A percentile compares a stretch with the other conserved stretches of the same genome.
These are phyloP conservation scores for Apiotrichum akiyoshidainum DNA, from an alignment of 1,284 basidiomycete genomes.

Conservation along the genomic window DNA sequence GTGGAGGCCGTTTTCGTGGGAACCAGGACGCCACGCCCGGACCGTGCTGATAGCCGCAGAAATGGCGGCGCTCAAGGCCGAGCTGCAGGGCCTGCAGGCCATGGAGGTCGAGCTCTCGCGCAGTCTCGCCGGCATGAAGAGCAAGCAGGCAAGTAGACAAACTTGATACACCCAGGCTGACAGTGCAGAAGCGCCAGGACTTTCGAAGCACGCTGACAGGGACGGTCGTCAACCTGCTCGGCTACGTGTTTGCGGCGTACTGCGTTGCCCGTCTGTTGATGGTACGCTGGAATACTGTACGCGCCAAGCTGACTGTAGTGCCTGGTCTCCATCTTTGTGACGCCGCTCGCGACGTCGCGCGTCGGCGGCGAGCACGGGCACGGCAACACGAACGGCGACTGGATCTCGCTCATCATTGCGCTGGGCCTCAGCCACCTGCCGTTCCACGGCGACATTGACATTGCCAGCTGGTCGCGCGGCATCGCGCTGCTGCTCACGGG, in stretches of 20 bases:
- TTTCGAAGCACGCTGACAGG: conserved; percentile 45
- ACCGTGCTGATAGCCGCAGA: conserved; percentile 9
- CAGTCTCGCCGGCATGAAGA: conserved; percentile 41
- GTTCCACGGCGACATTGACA: conserved; percentile 41
- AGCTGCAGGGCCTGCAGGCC: conserved; percentile 43
- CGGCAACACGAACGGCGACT: conserved; percentile 49
- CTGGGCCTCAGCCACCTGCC: conserved; percentile 43
- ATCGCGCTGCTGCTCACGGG: conserved; percentile 50
- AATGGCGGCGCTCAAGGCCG: conserved; percentile 27
- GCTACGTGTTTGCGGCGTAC: conserved; percentile 48
- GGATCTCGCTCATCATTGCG: conserved; percentile 51
- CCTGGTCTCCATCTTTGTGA: conserved; percentile 42
- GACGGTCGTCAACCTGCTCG: conserved; percentile 40
- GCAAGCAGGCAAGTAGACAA: conserved; percentile 30
- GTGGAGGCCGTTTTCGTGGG: neutral
- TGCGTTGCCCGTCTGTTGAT: conserved; percentile 48
- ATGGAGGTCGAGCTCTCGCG: conserved; percentile 44
- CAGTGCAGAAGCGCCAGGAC: conserved; percentile 37
- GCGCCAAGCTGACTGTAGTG: conserved; percentile 32
- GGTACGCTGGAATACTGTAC: conserved; percentile 18
- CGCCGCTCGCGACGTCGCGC: conserved; percentile 31
- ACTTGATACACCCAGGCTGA: neutral
- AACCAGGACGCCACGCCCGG: too few relatives aligned
- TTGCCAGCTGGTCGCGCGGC: conserved; percentile 41
- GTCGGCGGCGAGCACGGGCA: conserved; percentile 14